These are phyloP conservation scores for Stagonosporopsis rhizophila DNA, from an alignment of 2,329 filamentous ascomycete species.

Conservation along the genomic window DNA sequence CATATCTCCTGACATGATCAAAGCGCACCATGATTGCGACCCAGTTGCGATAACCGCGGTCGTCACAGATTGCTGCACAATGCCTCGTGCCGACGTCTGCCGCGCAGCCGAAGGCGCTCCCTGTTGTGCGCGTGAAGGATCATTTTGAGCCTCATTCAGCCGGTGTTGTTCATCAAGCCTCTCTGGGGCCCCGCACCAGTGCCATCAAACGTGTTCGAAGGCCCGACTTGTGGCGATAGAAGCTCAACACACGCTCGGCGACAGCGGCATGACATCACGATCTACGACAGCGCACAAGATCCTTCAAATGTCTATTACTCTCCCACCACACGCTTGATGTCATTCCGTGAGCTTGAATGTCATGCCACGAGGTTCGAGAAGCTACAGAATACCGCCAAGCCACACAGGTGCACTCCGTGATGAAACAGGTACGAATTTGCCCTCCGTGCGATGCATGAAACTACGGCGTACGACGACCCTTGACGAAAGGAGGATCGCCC, in stretches of 20 bases:
- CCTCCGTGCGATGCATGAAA: neutral
- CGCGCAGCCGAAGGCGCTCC: slow-evolving; percentile 1
- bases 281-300: neutral
- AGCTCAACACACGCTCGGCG: slow-evolving; percentile 11
- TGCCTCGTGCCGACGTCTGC: slow-evolving; percentile 22
- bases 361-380: slow-evolving; percentile 9
- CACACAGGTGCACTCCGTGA: neutral
- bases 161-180: slow-evolving; percentile 24
- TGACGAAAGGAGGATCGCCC: neutral
- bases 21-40: slow-evolving; percentile 11
- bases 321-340: slow-evolving; percentile 11
- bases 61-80: slow-evolving; percentile 6
- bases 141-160: slow-evolving; percentile 18
- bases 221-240: slow-evolving; percentile 26
- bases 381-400: slow-evolving; percentile 3
- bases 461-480: no score
- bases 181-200: slow-evolving; percentile 36
- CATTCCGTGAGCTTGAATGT: slow-evolving; percentile 1
- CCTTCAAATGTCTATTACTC: neutral
- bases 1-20: slow-evolving; percentile 17
- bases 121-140: slow-evolving; percentile 22
- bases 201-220: slow-evolving; percentile 22
- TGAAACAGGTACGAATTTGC: slow-evolving; percentile 1
- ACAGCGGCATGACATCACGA: slow-evolving; percentile 26
- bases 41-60: slow-evolving; percentile 11